A percentile compares a stretch with the other conserved stretches of the same genome.
Conservation (phyloP, 805 yeast species). For the Hagleromyces aurorensis region DNA sequence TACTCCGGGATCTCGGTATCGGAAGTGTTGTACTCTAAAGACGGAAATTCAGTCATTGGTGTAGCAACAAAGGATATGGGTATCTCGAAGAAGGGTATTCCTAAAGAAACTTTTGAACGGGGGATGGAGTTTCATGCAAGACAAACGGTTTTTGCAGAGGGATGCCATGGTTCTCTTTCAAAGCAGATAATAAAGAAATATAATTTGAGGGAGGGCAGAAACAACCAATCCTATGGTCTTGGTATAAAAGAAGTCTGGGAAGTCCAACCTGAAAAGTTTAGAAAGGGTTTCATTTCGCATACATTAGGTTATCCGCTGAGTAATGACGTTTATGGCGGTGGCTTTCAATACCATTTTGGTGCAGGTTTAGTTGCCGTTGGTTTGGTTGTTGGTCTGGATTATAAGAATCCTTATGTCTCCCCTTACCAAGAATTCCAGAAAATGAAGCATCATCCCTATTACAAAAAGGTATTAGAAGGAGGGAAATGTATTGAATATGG, state of each 20-base stretch:
- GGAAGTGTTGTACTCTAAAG: conserved; percentile 58
- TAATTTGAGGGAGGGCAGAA: conserved; percentile 53
- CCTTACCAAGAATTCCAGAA: conserved; percentile 95
- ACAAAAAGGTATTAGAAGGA: conserved; percentile 62
- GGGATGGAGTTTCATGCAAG: conserved; percentile 97
- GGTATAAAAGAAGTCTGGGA: conserved; percentile 98
- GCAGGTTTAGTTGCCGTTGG: conserved; percentile 89
- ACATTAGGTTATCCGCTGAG: conserved; percentile 83
- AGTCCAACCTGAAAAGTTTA: conserved; percentile 73
- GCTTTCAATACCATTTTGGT: conserved; percentile 95
- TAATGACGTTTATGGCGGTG: conserved; percentile 83
- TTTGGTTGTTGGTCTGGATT: conserved; percentile 89
- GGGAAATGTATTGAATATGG: conserved; percentile 93
- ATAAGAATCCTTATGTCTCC: conserved; percentile 87
- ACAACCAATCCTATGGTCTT: conserved; percentile 87
- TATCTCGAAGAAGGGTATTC: conserved; percentile 61
- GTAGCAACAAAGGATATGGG: conserved; percentile 96
- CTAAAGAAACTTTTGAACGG: conserved; percentile 79
- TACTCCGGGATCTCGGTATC: conserved; percentile 86
- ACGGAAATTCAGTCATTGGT: conserved; percentile 58
- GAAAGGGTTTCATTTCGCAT: conserved; percentile 75
- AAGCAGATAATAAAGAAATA: conserved; percentile 67
- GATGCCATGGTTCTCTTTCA: conserved; percentile 94
- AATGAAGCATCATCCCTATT: conserved; percentile 88
- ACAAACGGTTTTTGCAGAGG: conserved; percentile 86